Percentiles rank a stretch among this genome's conserved stretches.
These are phyloP conservation scores for Candida adriatica DNA, from an alignment of 805 yeast species.

Conservation along the genomic window DNA sequence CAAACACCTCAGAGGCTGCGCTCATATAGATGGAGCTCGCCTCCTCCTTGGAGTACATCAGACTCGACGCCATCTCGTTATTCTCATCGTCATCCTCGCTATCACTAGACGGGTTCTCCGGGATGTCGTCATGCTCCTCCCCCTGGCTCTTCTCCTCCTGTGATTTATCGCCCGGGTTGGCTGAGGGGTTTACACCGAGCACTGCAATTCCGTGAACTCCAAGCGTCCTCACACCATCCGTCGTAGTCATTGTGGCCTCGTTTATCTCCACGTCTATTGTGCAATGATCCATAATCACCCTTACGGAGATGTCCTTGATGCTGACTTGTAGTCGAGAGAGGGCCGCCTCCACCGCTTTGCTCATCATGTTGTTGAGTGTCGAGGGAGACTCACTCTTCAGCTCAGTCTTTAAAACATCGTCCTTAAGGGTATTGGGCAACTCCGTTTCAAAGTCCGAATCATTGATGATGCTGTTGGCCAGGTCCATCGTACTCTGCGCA, in stretches of 20 bases:
- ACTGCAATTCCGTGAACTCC: conserved; percentile 34
- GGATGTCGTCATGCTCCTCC: conserved; percentile 19
- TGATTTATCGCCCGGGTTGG: conserved; percentile 16
- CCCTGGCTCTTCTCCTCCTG: not conserved
- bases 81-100: conserved; percentile 15
- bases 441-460: conserved; percentile 14
- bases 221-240: conserved; percentile 40
- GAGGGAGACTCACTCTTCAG: conserved; percentile 19
- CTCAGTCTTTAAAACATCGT: conserved; percentile 14
- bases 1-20: conserved; percentile 53
- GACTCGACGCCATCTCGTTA: conserved; percentile 40
- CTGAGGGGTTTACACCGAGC: conserved; percentile 33
- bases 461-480: conserved; percentile 47
- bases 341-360: conserved; percentile 61
- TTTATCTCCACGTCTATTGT: conserved; percentile 30
- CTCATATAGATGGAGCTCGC: conserved; percentile 77
- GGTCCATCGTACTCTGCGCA: conserved; percentile 67
- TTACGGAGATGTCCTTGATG: conserved; percentile 40
- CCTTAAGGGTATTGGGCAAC: conserved; percentile 14
- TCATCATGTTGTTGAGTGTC: conserved; percentile 49
- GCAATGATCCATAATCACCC: conserved; percentile 40
- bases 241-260: conserved; percentile 29
- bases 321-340: conserved; percentile 50
- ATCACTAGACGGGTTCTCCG: conserved; percentile 12
- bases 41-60: conserved; percentile 60